Percentiles rank a stretch among this genome's conserved stretches.
Evolutionary conservation across 2,329 filamentous ascomycete species (phyloP).

Genomic region (Monosporascus sp.): DNA sequence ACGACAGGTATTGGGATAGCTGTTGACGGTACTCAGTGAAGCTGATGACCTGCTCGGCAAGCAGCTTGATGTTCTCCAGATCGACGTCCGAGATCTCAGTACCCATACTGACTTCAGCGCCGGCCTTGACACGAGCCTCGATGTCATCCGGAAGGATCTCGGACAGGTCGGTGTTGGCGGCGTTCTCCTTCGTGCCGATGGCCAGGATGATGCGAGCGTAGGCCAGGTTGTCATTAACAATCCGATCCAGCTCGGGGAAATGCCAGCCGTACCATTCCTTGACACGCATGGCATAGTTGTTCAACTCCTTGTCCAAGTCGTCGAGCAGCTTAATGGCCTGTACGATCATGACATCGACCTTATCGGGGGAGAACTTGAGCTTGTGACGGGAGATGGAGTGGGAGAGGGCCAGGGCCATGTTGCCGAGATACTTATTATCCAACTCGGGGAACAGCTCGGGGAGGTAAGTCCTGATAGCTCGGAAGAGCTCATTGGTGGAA

Average conservation of each 20-base stretch:
- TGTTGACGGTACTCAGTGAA: slow-evolving; percentile 88
- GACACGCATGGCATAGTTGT: slow-evolving; percentile 97
- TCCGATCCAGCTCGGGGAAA: slow-evolving; percentile 96
- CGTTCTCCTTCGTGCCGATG: slow-evolving; percentile 84
- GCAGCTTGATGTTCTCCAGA: slow-evolving; percentile 82
- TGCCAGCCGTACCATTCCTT: slow-evolving; percentile 99
- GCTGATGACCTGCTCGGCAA: slow-evolving; percentile 88
- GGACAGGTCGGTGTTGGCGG: slow-evolving; percentile 69
- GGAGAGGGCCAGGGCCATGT: slow-evolving; percentile 92
- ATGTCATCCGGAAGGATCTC: slow-evolving; percentile 95
- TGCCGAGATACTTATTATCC: slow-evolving; percentile 77
- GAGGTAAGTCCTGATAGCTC: slow-evolving; percentile 87
- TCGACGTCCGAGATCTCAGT: slow-evolving; percentile 93
- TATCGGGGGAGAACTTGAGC: slow-evolving; percentile 97
- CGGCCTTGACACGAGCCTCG: slow-evolving; percentile 83
- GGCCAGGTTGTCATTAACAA: slow-evolving; percentile 93
- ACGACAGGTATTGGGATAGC: slow-evolving; percentile 82
- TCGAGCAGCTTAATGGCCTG: slow-evolving; percentile 92
- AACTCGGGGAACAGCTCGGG: slow-evolving; percentile 87
- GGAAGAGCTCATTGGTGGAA: slow-evolving; percentile 81
- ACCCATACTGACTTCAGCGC: slow-evolving; percentile 96
- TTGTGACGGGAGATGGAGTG: slow-evolving; percentile 97
- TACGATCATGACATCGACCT: slow-evolving; percentile 99
- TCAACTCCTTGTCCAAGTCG: slow-evolving; percentile 96
- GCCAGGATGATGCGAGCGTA: slow-evolving; percentile 84